Evolutionary conservation across 2,329 filamentous ascomycete genomes (phyloP).

Genomic region (Paecilomyces formosus): DNA sequence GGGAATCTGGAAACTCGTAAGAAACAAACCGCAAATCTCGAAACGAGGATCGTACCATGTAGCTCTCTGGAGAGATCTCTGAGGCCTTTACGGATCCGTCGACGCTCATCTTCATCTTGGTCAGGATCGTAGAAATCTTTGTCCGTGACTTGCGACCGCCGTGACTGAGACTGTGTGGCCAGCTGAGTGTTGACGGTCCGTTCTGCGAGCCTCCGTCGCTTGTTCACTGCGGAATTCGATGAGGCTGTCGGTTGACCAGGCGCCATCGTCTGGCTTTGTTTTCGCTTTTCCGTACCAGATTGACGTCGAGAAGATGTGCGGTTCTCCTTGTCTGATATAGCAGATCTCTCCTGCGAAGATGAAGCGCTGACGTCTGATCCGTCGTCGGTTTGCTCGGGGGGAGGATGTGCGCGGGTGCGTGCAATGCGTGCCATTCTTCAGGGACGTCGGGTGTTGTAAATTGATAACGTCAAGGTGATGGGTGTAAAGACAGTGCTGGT

Average conservation of each 20-base stretch:
- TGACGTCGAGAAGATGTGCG: conserved; percentile 11
- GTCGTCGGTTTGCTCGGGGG: neutral
- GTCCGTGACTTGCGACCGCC: conserved; percentile 28
- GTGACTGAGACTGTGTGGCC: conserved; percentile 17
- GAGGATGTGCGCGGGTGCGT: conserved; percentile 3
- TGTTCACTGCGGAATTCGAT: conserved; percentile 26
- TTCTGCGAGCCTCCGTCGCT: conserved; percentile 39
- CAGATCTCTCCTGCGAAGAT: conserved; percentile 23
- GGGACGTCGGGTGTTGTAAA: conserved; percentile 3
- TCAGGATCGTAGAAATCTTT: conserved; percentile 68
- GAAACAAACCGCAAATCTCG: neutral
- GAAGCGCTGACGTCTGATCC: conserved; percentile 12
- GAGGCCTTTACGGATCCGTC: conserved; percentile 61
- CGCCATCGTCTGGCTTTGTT: conserved; percentile 29
- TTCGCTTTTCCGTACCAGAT: conserved; percentile 35
- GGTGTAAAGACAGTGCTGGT: neutral
- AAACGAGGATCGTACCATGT: conserved; percentile 40
- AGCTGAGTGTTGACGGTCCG: conserved; percentile 18
- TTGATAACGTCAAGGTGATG: neutral
- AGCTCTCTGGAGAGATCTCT: conserved; percentile 59
- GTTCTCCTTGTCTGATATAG: conserved; percentile 47
- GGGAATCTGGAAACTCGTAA: conserved; percentile 49
- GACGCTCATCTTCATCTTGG: conserved; percentile 66
- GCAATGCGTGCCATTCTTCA: conserved; percentile 21
- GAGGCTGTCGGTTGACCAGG: conserved; percentile 31